A percentile compares a stretch with the other conserved stretches of the same genome.
Evolutionary conservation across 1,284 basidiomycete species (phyloP).

Genomic region (Ceratobasidium sp.): DNA sequence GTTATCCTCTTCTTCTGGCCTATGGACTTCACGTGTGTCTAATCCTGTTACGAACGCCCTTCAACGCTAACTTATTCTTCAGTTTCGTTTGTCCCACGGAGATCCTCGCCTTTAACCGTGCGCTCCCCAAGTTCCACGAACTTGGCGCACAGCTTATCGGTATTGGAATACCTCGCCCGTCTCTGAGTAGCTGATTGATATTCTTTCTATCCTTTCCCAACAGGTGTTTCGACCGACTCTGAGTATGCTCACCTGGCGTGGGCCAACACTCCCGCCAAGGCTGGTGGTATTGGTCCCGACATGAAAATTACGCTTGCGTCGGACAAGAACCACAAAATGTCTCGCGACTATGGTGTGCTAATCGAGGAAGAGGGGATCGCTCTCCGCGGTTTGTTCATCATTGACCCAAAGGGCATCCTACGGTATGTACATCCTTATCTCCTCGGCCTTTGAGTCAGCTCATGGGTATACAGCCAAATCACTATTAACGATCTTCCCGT

Average conservation of each 20-base stretch:
- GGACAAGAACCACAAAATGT: constrained; percentile 55
- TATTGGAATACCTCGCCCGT: constrained; percentile 51
- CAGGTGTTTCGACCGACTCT: constrained; percentile 76
- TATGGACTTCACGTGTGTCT: constrained; percentile 57
- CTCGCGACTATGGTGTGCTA: constrained; percentile 78
- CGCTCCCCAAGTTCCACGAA: constrained; percentile 72
- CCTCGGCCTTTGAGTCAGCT: constrained; percentile 37
- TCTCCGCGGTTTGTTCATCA: constrained; percentile 86
- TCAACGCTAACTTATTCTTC: constrained; percentile 55
- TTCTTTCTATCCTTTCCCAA: background rate
- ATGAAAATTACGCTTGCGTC: constrained; percentile 76
- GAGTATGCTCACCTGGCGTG: constrained; percentile 88
- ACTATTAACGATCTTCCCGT: constrained; percentile 90
- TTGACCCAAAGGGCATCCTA: constrained; percentile 84
- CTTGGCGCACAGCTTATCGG: constrained; percentile 79
- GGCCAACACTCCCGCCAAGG: constrained; percentile 77
- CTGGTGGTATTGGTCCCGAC: constrained; percentile 86
- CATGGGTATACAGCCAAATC: constrained; percentile 64
- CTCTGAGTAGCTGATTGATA: background rate
- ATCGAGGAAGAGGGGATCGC: constrained; percentile 85
- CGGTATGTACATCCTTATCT: constrained; percentile 55
- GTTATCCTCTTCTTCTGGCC: constrained; percentile 83
- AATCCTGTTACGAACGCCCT: constrained; percentile 20
- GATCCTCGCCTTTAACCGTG: constrained; percentile 90
- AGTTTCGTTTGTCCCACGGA: constrained; percentile 92